phyloP scores from a whole-genome alignment of 108 stramenopile genomes.

The Fragilaria crotonensis region DNA sequence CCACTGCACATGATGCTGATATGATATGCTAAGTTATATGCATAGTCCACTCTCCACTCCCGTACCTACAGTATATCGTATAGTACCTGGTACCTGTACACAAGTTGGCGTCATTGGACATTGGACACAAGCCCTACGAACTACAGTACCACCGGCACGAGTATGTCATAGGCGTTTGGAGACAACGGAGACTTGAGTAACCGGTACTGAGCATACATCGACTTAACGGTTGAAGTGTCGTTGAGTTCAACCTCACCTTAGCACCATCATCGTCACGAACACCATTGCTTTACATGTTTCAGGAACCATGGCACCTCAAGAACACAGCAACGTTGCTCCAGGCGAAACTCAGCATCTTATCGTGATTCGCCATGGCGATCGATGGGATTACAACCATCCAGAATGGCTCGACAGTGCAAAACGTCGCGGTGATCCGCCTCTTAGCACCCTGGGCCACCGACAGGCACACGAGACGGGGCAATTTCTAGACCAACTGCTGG shows the following conservation, averaged over 20 bases:
- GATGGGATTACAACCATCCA: slow-evolving; percentile 68
- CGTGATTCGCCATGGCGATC: slow-evolving; percentile 79
- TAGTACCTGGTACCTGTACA: too few species aligned
- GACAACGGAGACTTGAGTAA: too few species aligned
- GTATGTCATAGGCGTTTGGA: too few species aligned
- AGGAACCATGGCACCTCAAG: slow-evolving; percentile 1
- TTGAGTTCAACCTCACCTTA: background rate
- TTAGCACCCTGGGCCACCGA: slow-evolving; percentile 55
- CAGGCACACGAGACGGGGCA: slow-evolving; percentile 67
- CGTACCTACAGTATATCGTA: too few species aligned
- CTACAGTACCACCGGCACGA: too few species aligned
- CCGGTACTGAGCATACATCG: too few species aligned
- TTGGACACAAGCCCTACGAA: too few species aligned
- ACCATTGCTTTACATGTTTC: background rate
- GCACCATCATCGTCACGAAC: background rate
- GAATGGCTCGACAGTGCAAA: slow-evolving; percentile 19
- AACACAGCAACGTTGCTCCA: background rate
- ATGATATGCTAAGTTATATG: too few species aligned
- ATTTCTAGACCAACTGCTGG: slow-evolving; percentile 32
- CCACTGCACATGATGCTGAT: too few species aligned
- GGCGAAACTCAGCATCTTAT: slow-evolving; percentile 31
- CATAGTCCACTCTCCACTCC: too few species aligned
- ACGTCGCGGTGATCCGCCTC: slow-evolving; percentile 52
- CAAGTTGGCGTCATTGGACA: too few species aligned
- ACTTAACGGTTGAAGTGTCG: too few species aligned